A percentile compares a stretch with the other conserved stretches of the same genome.
These are phyloP conservation scores for Lactifluus volemus DNA, from an alignment of 768 basidiomycete species.

Conservation along the genomic window DNA sequence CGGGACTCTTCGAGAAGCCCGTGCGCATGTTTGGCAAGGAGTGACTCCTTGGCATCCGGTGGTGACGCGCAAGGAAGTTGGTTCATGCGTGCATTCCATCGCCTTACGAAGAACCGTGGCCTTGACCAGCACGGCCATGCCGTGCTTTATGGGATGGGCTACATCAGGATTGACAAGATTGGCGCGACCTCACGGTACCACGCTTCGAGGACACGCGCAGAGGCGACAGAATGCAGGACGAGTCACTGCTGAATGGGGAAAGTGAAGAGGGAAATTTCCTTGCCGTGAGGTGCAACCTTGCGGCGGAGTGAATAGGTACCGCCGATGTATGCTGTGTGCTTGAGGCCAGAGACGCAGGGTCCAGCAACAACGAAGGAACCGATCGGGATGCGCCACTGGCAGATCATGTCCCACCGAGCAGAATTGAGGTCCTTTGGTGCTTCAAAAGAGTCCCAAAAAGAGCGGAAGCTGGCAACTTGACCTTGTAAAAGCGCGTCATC, in stretches of 20 bases:
- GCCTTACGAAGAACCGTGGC: conserved; percentile 6
- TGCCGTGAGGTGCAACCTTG: not conserved
- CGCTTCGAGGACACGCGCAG: not conserved
- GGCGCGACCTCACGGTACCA: conserved; percentile 11
- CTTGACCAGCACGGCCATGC: conserved; percentile 4
- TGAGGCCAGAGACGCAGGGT: conserved; percentile 10
- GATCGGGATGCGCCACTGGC: conserved; percentile 5
- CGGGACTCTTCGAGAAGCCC: conserved; percentile 2
- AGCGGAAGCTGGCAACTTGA: conserved; percentile 41
- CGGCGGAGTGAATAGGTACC: conserved; percentile 6
- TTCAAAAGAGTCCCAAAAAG: conserved; percentile 34
- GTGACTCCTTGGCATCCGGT: conserved; percentile 7
- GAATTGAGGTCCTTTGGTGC: conserved; percentile 34
- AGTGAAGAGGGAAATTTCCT: not conserved
- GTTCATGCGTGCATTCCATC: conserved; percentile 4
- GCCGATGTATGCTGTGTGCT: conserved; percentile 3
- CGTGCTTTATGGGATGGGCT: not conserved
- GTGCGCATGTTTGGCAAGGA: conserved; percentile 13
- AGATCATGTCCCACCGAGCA: conserved; percentile 47
- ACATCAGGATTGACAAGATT: not conserved
- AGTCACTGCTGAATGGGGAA: conserved; percentile 11
- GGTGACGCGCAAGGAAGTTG: conserved; percentile 2
- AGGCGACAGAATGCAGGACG: conserved; percentile 4
- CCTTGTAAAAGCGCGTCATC: conserved; percentile 47
- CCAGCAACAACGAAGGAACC: conserved; percentile 3